Conservation (phyloP, 2,329 filamentous ascomycete genomes). For the Calonectria hawksworthii region DNA sequence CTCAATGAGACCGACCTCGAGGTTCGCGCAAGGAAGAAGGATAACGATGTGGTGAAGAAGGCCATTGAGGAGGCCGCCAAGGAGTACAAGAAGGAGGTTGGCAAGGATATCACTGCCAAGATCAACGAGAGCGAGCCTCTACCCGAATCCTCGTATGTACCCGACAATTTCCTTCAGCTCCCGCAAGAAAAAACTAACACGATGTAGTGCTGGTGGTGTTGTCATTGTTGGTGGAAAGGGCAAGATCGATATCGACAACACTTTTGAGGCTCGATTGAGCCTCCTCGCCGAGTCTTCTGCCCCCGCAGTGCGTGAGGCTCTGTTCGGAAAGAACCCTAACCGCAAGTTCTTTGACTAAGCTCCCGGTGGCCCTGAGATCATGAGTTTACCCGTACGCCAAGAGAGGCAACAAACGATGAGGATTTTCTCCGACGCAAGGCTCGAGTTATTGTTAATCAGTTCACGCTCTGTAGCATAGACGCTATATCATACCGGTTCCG, state of each 20-base stretch:
- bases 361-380: constrained; percentile 25
- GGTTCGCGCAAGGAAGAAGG: constrained; percentile 83
- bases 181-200: constrained; percentile 39
- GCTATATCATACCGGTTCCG: constrained; percentile 51
- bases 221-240: constrained; percentile 84
- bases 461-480: constrained; percentile 51
- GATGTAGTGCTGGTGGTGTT: constrained; percentile 83
- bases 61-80: constrained; percentile 81
- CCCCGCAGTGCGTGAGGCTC: constrained; percentile 84
- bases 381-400: constrained; percentile 31
- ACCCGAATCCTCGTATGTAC: constrained; percentile 85
- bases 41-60: constrained; percentile 81
- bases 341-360: constrained; percentile 92
- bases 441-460: constrained; percentile 46
- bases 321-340: constrained; percentile 96
- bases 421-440: constrained; percentile 38
- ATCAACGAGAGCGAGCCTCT: constrained; percentile 86
- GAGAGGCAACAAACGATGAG: constrained; percentile 37
- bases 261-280: constrained; percentile 90
- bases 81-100: constrained; percentile 86
- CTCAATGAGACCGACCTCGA: constrained; percentile 84
- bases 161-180: background rate
- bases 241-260: constrained; percentile 99
- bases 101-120: constrained; percentile 76
- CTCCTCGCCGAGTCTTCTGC: constrained; percentile 88